Evolutionary conservation across 1,284 basidiomycete species (phyloP), one percentile per base, ranked within the genome.

Genomic region (Tylopilus sp.): DNA sequence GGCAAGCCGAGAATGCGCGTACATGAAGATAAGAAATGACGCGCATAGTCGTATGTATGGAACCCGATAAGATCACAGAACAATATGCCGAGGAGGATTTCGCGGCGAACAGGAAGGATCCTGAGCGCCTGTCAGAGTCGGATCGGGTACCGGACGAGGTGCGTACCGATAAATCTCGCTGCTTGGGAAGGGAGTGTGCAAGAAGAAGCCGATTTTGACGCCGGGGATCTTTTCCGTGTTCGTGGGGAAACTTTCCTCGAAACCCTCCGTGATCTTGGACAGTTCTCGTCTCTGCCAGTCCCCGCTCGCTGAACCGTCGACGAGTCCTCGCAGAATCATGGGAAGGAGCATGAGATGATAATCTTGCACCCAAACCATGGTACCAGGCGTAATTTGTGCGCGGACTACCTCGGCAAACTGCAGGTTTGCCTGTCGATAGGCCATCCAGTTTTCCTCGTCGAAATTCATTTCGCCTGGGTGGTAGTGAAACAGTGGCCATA

Each of bases 401-500:
- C 82, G 75, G 48, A 99, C 90, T 16, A 79, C 87, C 66, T 97
- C 89, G 1, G 97, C 96, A 65, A 99, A 99, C 53, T 84, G 80
- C 73, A 94, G 76, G 69, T 99, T 99, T 40, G 97, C 97, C 69
- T 97, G 93, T 30, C 96, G 85, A 71, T 99, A 99, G 1, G 94
- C 96, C 42, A 89, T 81, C 96, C 96, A 99, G 70, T 98, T 92
- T 63, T 89, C 90, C 72, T 97, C 93, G 72, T 98, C 96, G 67
- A 99, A 99, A 73, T 94, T 97, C 94, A 99, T 99, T 72, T 97
- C 94, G 57, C 94, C 93, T 13, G 93, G 92, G 68, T 97, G 95
- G 71, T 98, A 99, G 70, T 99, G 96, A 79, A 99, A 98, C 41
- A 99, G 77, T 1, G 96, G 96, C 96, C 96, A 99, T 34, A 99